Evolutionary conservation across 345 rosid genomes (phyloP).

Genomic region (Euphorbia lathyris): DNA sequence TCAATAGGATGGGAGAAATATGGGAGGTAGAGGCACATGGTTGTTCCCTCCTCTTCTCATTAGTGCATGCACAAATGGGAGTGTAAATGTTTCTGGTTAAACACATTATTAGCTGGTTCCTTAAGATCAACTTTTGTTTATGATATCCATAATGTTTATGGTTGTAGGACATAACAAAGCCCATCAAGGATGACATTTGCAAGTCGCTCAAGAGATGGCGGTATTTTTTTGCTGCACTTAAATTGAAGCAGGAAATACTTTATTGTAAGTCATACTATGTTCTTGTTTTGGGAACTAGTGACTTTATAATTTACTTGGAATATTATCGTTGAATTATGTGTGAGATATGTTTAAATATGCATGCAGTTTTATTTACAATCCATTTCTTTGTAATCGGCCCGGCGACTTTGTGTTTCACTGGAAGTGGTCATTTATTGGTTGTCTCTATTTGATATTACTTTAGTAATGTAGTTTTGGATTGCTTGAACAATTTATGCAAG

Average conservation of each 20-base stretch:
- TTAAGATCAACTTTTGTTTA: neutral
- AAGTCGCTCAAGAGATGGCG: conserved; percentile 78
- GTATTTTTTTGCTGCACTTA: conserved; percentile 76
- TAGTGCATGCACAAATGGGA: neutral
- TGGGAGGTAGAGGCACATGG: neutral
- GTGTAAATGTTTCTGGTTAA: neutral
- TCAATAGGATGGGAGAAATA: neutral
- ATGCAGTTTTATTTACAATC: neutral
- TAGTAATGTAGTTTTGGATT: neutral
- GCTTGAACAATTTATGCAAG: neutral
- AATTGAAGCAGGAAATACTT: conserved; percentile 85
- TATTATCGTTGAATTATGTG: neutral
- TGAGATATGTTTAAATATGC: neutral
- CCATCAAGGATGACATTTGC: conserved; percentile 75
- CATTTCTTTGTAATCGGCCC: neutral
- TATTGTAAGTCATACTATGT: conserved; percentile 58
- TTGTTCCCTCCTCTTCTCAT: neutral
- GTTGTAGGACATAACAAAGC: conserved; percentile 78
- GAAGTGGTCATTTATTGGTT: neutral
- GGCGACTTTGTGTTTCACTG: neutral
- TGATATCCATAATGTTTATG: conserved; percentile 11
- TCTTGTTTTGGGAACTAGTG: conserved; percentile 2
- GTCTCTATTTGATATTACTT: neutral
- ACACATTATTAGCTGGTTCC: neutral
- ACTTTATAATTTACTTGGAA: conserved; percentile 1